These are phyloP conservation scores for Cucurbita moschata DNA, from an alignment of 306 rosid species.

Conservation along the genomic window DNA sequence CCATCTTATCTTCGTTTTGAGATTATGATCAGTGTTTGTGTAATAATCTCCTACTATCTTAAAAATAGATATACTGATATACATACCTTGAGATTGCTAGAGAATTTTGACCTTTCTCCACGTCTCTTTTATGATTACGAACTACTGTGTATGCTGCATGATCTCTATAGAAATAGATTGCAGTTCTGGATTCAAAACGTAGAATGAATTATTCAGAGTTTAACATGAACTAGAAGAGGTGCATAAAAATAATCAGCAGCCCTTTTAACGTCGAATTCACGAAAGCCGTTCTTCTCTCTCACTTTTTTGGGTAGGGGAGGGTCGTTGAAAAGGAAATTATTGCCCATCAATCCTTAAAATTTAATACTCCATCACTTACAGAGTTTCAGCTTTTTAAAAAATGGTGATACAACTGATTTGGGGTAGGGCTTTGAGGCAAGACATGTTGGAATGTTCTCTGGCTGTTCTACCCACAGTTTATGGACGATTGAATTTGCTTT, in stretches of 20 bases:
- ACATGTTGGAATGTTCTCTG: slow-evolving; percentile 68
- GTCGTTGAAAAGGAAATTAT: background rate
- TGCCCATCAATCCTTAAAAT: background rate
- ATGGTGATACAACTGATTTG: slow-evolving; percentile 40
- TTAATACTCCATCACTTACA: slow-evolving; percentile 37
- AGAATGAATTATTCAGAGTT: background rate
- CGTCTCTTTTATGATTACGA: background rate
- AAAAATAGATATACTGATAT: background rate
- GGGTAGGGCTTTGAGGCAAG: slow-evolving; percentile 85
- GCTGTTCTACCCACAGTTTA: slow-evolving; percentile 72
- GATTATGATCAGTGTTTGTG: background rate
- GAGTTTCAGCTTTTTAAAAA: slow-evolving; percentile 68
- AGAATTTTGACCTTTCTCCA: background rate
- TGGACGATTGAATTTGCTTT: slow-evolving; percentile 47
- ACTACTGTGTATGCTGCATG: background rate
- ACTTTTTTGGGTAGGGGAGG: background rate
- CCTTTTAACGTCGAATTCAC: background rate
- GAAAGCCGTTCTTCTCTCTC: background rate
- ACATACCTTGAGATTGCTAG: background rate
- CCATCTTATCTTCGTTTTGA: background rate
- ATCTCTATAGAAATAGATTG: background rate
- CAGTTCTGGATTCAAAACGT: background rate
- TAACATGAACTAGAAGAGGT: background rate
- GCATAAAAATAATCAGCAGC: background rate
- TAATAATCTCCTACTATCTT: background rate